A percentile compares a stretch with the other conserved stretches of the same genome.
Evolutionary conservation across 225 moss, liverwort and hornwort species (phyloP).

Genomic region (Takakia lepidozioides): DNA sequence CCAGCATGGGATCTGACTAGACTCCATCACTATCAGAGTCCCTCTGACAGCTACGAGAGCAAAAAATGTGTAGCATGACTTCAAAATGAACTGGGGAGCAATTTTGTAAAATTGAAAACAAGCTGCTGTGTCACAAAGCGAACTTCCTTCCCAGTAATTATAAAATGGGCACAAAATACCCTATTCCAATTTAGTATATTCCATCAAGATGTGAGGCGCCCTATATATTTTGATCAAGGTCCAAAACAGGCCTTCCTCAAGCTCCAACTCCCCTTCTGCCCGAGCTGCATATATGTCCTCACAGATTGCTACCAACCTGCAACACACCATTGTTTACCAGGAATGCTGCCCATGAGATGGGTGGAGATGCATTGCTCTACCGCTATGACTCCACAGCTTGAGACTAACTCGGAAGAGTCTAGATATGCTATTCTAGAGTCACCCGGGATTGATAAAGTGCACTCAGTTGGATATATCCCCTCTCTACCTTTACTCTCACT

Average conservation of each 20-base stretch:
- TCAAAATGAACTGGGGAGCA: no score
- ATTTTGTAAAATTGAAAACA: no score
- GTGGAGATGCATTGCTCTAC: neutral
- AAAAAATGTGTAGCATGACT: no score
- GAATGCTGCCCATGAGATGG: neutral
- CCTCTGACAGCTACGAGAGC: no score
- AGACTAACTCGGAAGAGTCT: neutral
- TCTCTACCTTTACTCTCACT: no score
- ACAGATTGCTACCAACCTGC: conserved; percentile 43
- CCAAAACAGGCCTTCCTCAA: conserved; percentile 47
- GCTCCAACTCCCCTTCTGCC: conserved; percentile 35
- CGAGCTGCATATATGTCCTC: conserved; percentile 46
- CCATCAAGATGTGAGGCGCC: conserved; percentile 40
- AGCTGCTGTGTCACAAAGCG: no score
- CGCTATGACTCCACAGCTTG: neutral
- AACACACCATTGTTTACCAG: neutral
- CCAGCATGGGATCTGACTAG: no score
- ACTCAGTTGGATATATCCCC: no score
- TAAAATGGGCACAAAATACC: no score
- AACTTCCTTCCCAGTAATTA: no score
- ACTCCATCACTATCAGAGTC: no score
- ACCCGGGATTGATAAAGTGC: no score
- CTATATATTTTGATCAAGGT: conserved; percentile 41
- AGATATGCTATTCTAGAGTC: neutral
- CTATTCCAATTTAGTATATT: conserved; percentile 47